Evolutionary conservation across 306 rosid species (phyloP).

Genomic region (Pyrus communis): DNA sequence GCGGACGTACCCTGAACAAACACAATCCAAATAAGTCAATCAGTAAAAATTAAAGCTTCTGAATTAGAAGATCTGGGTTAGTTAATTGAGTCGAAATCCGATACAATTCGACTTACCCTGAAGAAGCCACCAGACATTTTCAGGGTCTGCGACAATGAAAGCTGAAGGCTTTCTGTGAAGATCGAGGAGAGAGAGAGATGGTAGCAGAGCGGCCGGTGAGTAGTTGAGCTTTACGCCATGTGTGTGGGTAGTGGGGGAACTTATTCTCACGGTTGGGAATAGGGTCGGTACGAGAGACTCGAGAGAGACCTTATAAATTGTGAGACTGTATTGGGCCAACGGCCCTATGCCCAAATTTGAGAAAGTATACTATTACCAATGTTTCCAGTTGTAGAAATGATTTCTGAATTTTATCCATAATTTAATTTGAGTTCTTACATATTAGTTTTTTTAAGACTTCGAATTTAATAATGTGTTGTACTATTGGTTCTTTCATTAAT

Average conservation of each 20-base stretch:
- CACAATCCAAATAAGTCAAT: neutral
- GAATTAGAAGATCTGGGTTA: slow-evolving; percentile 12
- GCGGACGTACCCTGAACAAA: slow-evolving; percentile 80
- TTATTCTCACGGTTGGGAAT: neutral
- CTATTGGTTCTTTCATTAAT: too few relatives aligned
- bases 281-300: neutral
- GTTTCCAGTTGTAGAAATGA: too few relatives aligned
- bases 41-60: neutral
- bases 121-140: slow-evolving; percentile 97
- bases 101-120: slow-evolving; percentile 42
- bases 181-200: neutral
- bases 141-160: slow-evolving; percentile 29
- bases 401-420: too few relatives aligned
- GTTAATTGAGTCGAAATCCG: slow-evolving; percentile 11
- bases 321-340: too few relatives aligned
- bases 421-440: too few relatives aligned
- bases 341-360: too few relatives aligned
- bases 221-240: neutral
- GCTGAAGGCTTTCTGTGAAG: neutral
- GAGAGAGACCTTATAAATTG: neutral
- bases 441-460: too few relatives aligned
- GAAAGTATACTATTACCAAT: too few relatives aligned
- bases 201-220: neutral
- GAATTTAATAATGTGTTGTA: too few relatives aligned
- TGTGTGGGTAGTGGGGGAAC: neutral